Conservation (phyloP, 108 stramenopile species). For the Nannochloropsis gaditana region DNA sequence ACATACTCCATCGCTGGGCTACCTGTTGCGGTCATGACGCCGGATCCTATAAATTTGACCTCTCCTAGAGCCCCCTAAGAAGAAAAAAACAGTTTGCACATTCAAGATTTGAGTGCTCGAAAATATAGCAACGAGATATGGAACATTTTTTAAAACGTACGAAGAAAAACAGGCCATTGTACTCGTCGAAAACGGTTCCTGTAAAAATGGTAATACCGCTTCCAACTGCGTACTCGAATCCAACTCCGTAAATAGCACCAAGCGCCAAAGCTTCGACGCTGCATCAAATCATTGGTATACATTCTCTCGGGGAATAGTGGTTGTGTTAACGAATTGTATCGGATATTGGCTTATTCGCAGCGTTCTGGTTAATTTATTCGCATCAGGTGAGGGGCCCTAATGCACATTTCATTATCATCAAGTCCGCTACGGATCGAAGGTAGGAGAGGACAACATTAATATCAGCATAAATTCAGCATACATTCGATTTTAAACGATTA, state of each 20-base stretch:
- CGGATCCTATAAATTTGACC: not conserved
- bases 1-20: not conserved
- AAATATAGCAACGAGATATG: not conserved
- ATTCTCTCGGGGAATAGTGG: no score
- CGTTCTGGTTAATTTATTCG: no score
- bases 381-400: no score
- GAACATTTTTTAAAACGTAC: not conserved
- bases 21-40: not conserved
- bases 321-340: no score
- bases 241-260: not conserved
- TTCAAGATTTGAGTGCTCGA: not conserved
- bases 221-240: slow-evolving; percentile 12
- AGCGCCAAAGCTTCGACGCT: slow-evolving; percentile 1
- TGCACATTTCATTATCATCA: no score
- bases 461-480: no score
- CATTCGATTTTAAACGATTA: no score
- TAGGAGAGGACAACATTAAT: no score
- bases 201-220: not conserved
- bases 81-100: not conserved
- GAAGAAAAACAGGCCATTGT: not conserved
- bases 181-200: not conserved
- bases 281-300: no score
- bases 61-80: not conserved
- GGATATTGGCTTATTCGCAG: no score
- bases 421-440: no score